Conservation (phyloP, 805 yeast genomes). For the Metschnikowia proteae region DNA sequence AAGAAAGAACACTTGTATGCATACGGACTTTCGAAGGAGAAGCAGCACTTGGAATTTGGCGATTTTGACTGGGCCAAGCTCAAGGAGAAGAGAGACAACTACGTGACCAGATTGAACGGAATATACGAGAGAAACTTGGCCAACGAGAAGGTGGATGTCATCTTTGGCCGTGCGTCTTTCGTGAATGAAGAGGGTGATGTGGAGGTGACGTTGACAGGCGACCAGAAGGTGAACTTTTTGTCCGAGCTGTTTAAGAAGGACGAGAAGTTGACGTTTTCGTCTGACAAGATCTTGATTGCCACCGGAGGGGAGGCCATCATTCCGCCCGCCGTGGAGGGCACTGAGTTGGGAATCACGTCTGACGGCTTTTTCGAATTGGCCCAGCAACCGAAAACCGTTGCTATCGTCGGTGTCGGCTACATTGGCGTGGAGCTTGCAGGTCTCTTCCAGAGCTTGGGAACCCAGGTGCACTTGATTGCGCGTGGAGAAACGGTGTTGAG, state of each 20-base stretch:
- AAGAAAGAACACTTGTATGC: conserved; percentile 70
- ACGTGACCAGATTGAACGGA: conserved; percentile 81
- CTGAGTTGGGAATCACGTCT: conserved; percentile 78
- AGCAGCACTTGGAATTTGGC: conserved; percentile 44
- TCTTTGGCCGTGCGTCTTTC: conserved; percentile 85
- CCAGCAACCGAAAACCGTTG: conserved; percentile 85
- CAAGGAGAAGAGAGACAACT: conserved; percentile 89
- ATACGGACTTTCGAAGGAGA: conserved; percentile 70
- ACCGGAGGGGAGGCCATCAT: conserved; percentile 85
- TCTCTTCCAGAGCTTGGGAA: conserved; percentile 81
- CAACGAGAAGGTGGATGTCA: conserved; percentile 83
- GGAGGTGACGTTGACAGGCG: conserved; percentile 57
- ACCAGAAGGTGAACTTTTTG: conserved; percentile 37
- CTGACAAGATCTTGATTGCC: conserved; percentile 82
- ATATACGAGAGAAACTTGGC: conserved; percentile 84
- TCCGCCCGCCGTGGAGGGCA: conserved; percentile 72
- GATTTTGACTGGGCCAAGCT: conserved; percentile 78
- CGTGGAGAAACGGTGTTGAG: conserved; percentile 91
- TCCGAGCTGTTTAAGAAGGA: conserved; percentile 37
- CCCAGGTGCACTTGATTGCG: conserved; percentile 81
- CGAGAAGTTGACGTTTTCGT: conserved; percentile 62
- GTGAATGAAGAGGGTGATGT: conserved; percentile 60
- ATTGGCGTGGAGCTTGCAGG: conserved; percentile 96
- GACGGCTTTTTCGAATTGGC: conserved; percentile 86
- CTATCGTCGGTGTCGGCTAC: conserved; percentile 96